Evolutionary conservation across 805 yeast genomes (phyloP).

Genomic region (Saccharomycodes ludwigii): DNA sequence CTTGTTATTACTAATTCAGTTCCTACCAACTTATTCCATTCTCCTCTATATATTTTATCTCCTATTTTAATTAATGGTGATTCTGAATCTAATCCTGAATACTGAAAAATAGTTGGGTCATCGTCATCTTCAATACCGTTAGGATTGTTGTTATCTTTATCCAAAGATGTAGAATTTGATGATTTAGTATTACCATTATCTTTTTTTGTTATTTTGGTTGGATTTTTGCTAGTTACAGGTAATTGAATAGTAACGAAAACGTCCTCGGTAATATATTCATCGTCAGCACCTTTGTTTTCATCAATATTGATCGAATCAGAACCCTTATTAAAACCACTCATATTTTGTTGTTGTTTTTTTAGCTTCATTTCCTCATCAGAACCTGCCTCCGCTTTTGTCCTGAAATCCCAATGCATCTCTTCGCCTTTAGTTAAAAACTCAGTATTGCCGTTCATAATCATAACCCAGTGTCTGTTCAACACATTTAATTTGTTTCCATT

Average conservation of each 20-base stretch:
- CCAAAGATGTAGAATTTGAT: too few species aligned
- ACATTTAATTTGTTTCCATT: constrained; percentile 9
- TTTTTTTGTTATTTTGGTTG: too few species aligned
- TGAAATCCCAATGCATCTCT: constrained; percentile 90
- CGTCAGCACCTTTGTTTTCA: constrained; percentile 9
- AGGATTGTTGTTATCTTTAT: too few species aligned
- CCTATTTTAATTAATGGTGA: constrained; percentile 49
- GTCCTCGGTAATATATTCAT: constrained; percentile 28
- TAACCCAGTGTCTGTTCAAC: constrained; percentile 37
- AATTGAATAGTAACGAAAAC: constrained; percentile 45
- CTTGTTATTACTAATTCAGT: constrained; percentile 50
- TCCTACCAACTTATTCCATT: constrained; percentile 71
- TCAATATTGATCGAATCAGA: not conserved
- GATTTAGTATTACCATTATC: too few species aligned
- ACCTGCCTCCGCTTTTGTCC: constrained; percentile 71
- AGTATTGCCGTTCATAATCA: constrained; percentile 60
- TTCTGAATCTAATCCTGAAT: constrained; percentile 42
- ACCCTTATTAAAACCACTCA: not conserved
- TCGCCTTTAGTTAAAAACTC: constrained; percentile 66
- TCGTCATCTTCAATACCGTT: constrained; percentile 19
- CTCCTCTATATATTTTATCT: constrained; percentile 52
- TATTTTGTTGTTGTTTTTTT: constrained; percentile 24
- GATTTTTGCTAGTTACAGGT: constrained; percentile 22
- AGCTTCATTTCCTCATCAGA: constrained; percentile 72
- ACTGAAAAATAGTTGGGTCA: constrained; percentile 33